A percentile compares a stretch with the other conserved stretches of the same genome.
Conservation (phyloP, 1,284 basidiomycete genomes). For the Ustilago hordei region DNA sequence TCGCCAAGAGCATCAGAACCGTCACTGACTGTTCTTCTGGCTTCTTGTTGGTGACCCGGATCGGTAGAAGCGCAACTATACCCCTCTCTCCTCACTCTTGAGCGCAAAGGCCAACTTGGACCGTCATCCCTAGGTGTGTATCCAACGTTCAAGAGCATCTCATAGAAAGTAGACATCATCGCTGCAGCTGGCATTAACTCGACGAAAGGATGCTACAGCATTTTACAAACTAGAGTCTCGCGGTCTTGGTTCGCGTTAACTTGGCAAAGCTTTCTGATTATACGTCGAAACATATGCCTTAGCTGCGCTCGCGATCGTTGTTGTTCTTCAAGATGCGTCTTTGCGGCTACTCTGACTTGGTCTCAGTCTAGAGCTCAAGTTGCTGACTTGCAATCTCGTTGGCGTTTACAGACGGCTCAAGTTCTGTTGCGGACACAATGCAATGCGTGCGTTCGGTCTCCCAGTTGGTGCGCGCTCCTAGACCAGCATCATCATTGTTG, state of each 20-base stretch:
- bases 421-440: slow-evolving; percentile 12
- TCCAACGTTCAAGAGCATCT: background rate
- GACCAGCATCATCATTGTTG: background rate
- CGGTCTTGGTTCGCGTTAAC: slow-evolving; percentile 66
- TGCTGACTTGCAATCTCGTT: background rate
- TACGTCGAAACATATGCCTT: slow-evolving; percentile 16
- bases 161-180: slow-evolving; percentile 1
- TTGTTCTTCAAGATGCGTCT: background rate
- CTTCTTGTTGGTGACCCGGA: background rate
- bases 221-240: slow-evolving; percentile 67
- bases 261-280: slow-evolving; percentile 52
- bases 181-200: background rate
- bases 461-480: background rate
- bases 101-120: background rate
- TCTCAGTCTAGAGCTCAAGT: background rate
- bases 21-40: slow-evolving; percentile 8
- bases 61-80: slow-evolving; percentile 1
- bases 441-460: slow-evolving; percentile 13
- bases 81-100: background rate
- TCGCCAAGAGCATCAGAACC: background rate
- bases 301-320: slow-evolving; percentile 2
- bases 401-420: background rate
- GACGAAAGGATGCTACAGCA: slow-evolving; percentile 53
- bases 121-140: slow-evolving; percentile 13
- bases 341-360: background rate